Percentiles rank a stretch among this genome's conserved stretches.
phyloP scores from a whole-genome alignment of 352 stramenopile genomes.

The Phytophthora hybrid region DNA sequence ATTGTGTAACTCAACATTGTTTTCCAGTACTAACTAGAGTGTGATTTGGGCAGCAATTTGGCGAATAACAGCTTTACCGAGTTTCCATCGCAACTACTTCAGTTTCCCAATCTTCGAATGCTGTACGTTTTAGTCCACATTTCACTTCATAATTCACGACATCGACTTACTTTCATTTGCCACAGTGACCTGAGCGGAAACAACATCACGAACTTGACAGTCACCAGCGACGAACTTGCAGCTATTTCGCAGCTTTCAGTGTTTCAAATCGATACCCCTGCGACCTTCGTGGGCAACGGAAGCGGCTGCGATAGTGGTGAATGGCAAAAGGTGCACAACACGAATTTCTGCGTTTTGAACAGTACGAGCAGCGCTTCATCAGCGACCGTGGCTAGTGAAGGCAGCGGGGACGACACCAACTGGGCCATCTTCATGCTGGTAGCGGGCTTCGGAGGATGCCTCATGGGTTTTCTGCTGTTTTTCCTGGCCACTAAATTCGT shows the following conservation, averaged over 20 bases:
- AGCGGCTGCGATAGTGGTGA: conserved; percentile 40
- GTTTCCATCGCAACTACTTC: conserved; percentile 53
- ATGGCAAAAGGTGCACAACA: conserved; percentile 38
- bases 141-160: not conserved
- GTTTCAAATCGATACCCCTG: conserved; percentile 37
- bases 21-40: conserved; percentile 20
- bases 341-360: conserved; percentile 55
- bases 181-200: conserved; percentile 56
- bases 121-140: conserved; percentile 41
- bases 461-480: conserved; percentile 48
- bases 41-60: conserved; percentile 42
- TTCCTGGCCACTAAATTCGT: conserved; percentile 38
- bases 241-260: conserved; percentile 42
- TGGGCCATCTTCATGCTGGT: conserved; percentile 46
- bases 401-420: conserved; percentile 19
- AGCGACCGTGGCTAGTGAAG: conserved; percentile 19
- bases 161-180: not conserved
- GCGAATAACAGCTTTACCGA: conserved; percentile 50
- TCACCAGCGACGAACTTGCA: conserved; percentile 45
- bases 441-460: conserved; percentile 43
- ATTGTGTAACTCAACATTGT: not conserved
- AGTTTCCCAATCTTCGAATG: conserved; percentile 49
- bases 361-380: conserved; percentile 27
- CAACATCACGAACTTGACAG: conserved; percentile 49
- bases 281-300: not conserved